Evolutionary conservation across 805 yeast species (phyloP).

Genomic region (Pichia occidentalis): DNA sequence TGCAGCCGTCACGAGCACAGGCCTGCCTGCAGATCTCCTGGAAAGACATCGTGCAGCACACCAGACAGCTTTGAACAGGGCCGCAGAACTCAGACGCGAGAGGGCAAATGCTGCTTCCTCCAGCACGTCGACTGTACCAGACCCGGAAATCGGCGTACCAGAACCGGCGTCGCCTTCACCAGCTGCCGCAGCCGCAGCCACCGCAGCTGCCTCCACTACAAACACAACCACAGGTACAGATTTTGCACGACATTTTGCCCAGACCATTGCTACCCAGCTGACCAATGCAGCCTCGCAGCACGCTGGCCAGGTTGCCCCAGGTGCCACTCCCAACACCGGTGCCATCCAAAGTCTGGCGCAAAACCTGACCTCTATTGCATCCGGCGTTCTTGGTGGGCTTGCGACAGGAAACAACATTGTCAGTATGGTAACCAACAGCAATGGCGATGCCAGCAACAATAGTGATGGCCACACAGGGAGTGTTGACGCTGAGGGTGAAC

Average conservation of each 20-base stretch:
- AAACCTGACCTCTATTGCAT: conserved; percentile 4
- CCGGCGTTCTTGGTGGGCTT: conserved; percentile 6
- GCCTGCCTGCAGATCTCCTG: conserved; percentile 2
- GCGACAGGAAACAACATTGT: conserved; percentile 1
- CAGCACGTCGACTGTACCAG: no score
- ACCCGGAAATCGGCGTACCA: no score
- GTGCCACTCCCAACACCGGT: conserved; percentile 1
- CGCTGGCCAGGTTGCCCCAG: conserved; percentile 1
- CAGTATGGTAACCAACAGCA: neutral
- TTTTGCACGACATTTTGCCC: conserved; percentile 12
- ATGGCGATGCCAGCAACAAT: neutral
- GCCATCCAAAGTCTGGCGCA: conserved; percentile 6
- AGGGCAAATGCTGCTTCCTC: neutral
- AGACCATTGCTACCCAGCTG: conserved; percentile 9
- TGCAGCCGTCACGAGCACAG: neutral
- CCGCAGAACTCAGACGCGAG: conserved; percentile 6
- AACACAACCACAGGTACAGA: neutral
- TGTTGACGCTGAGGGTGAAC: conserved; percentile 3
- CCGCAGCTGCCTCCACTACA: neutral
- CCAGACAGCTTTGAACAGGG: conserved; percentile 9
- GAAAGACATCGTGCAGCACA: conserved; percentile 8
- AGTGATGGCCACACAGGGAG: neutral
- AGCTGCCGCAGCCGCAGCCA: neutral
- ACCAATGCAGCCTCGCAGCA: conserved; percentile 1
- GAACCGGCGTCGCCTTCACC: neutral